Conservation (phyloP, 2,329 filamentous ascomycete species). For the Fusarium piperis region DNA sequence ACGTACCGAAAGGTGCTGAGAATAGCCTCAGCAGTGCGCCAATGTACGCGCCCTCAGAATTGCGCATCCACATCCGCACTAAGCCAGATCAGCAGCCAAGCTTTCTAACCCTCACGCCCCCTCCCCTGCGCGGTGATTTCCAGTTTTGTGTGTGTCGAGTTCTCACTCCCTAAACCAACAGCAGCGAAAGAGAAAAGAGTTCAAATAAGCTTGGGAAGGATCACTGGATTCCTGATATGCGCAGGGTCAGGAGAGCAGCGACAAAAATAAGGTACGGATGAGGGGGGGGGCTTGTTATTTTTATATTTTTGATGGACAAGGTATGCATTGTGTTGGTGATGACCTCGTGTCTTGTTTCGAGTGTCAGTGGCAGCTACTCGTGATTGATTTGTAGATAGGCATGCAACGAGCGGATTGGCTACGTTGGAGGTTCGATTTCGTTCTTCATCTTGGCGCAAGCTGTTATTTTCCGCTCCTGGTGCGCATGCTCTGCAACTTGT, state of each 20-base stretch:
- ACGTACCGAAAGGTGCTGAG: neutral
- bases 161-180: constrained; percentile 11
- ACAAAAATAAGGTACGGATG: constrained; percentile 5
- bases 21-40: neutral
- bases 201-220: constrained; percentile 28
- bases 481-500: neutral
- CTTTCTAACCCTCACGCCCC: constrained; percentile 5
- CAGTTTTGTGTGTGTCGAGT: constrained; percentile 5
- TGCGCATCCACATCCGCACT: neutral
- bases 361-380: neutral
- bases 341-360: neutral
- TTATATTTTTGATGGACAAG: neutral
- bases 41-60: constrained; percentile 1
- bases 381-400: constrained; percentile 6
- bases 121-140: constrained; percentile 27
- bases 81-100: constrained; percentile 35
- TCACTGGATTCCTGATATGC: constrained; percentile 28
- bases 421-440: constrained; percentile 10
- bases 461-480: neutral
- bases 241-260: constrained; percentile 14
- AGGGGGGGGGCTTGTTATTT: neutral
- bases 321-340: neutral
- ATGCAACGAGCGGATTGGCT: neutral
- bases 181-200: neutral
- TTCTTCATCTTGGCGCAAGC: constrained; percentile 12